Evolutionary conservation across 1,139 yeast species (phyloP).

Genomic region (Kodamaea sp.): DNA sequence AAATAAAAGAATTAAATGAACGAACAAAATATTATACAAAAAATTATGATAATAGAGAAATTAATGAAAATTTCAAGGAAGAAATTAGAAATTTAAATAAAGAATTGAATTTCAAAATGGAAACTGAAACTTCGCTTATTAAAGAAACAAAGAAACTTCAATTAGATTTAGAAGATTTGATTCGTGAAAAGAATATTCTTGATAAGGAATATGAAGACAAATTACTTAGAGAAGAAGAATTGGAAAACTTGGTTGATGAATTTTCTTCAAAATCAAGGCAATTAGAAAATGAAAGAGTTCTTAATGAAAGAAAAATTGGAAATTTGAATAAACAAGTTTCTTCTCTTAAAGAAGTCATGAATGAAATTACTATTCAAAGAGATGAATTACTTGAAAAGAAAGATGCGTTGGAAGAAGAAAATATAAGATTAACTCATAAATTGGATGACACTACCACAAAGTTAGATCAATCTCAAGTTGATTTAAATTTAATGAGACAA

Average conservation of each 20-base stretch:
- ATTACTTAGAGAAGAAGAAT: slow-evolving; percentile 48
- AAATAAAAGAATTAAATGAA: slow-evolving; percentile 40
- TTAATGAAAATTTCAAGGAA: slow-evolving; percentile 44
- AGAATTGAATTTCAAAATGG: slow-evolving; percentile 55
- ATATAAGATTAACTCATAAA: slow-evolving; percentile 41
- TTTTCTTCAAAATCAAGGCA: slow-evolving; percentile 46
- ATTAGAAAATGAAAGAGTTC: slow-evolving; percentile 42
- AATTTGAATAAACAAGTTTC: slow-evolving; percentile 49
- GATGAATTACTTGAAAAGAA: slow-evolving; percentile 47
- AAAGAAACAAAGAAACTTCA: slow-evolving; percentile 61
- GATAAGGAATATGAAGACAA: slow-evolving; percentile 52
- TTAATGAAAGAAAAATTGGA: slow-evolving; percentile 43
- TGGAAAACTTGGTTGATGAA: slow-evolving; percentile 41
- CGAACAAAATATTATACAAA: slow-evolving; percentile 54
- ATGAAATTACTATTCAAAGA: slow-evolving; percentile 48
- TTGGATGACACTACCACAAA: slow-evolving; percentile 41
- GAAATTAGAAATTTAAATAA: slow-evolving; percentile 58
- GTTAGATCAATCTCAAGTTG: slow-evolving; percentile 30
- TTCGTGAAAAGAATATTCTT: slow-evolving; percentile 43
- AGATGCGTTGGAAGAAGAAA: slow-evolving; percentile 43
- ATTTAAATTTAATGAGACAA: slow-evolving; percentile 30
- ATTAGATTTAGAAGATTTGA: slow-evolving; percentile 57
- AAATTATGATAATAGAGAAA: slow-evolving; percentile 43
- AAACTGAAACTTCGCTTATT: slow-evolving; percentile 60
- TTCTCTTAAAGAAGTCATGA: slow-evolving; percentile 50